Percentiles rank a stretch among this genome's conserved stretches.
phyloP scores from a whole-genome alignment of 148 eudicot species.

The Fagopyrum homotropicum region DNA sequence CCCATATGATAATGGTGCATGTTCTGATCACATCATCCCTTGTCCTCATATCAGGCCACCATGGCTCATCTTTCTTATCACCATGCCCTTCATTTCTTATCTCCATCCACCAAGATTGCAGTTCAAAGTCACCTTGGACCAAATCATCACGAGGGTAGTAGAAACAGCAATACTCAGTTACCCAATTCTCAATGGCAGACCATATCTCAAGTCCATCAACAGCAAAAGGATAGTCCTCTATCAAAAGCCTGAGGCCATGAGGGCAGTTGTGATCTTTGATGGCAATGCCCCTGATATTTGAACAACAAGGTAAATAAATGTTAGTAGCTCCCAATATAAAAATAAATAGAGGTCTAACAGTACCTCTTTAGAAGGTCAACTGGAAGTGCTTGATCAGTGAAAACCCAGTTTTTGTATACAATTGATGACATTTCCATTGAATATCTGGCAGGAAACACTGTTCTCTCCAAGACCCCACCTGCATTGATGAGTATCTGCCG shows the following conservation, averaged over 20 bases:
- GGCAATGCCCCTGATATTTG: slow-evolving; percentile 57
- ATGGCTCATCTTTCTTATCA: slow-evolving; percentile 50
- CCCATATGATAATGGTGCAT: slow-evolving; percentile 71
- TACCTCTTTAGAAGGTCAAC: slow-evolving; percentile 69
- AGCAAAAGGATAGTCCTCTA: slow-evolving; percentile 77
- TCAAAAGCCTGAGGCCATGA: slow-evolving; percentile 55
- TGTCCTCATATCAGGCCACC: slow-evolving; percentile 69
- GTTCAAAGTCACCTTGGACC: slow-evolving; percentile 50
- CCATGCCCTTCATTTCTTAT: slow-evolving; percentile 53
- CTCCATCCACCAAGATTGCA: slow-evolving; percentile 73
- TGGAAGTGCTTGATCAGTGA: slow-evolving; percentile 69
- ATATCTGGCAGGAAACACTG: slow-evolving; percentile 65
- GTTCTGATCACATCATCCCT: slow-evolving; percentile 27
- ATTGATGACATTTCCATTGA: slow-evolving; percentile 70
- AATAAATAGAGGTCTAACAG: not conserved
- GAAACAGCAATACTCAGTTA: slow-evolving; percentile 47
- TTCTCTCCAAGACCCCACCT: slow-evolving; percentile 55
- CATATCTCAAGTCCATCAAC: slow-evolving; percentile 82
- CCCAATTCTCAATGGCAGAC: slow-evolving; percentile 70
- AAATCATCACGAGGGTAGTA: slow-evolving; percentile 41
- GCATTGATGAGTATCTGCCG: slow-evolving; percentile 76
- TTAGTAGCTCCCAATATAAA: not conserved
- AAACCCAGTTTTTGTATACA: slow-evolving; percentile 56
- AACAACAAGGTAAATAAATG: not conserved
- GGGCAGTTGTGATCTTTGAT: slow-evolving; percentile 41